Conservation (phyloP, 2,329 filamentous ascomycete genomes). For the Kalaharituber pfeilii region DNA sequence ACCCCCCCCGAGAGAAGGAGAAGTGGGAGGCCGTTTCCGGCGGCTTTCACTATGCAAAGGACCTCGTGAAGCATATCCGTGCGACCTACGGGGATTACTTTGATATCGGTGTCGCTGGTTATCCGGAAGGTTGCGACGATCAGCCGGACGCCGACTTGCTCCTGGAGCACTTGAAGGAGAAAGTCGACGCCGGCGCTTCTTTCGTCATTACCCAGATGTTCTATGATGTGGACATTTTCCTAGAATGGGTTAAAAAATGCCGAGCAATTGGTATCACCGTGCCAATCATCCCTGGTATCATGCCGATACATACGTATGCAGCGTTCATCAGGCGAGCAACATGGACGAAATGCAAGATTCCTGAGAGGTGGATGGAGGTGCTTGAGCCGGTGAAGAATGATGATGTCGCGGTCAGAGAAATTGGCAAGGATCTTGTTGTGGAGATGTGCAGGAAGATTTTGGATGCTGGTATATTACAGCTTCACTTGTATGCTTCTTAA, state of each 20-base stretch:
- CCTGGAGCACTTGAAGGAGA: conserved; percentile 87
- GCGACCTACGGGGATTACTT: conserved; percentile 73
- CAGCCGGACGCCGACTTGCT: conserved; percentile 71
- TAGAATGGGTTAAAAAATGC: conserved; percentile 76
- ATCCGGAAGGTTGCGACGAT: conserved; percentile 89
- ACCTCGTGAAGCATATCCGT: conserved; percentile 72
- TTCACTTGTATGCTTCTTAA: conserved; percentile 55
- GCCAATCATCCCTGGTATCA: conserved; percentile 72
- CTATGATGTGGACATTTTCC: conserved; percentile 90
- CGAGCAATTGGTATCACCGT: conserved; percentile 68
- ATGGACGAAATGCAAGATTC: conserved; percentile 77
- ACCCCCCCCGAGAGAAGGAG: conserved; percentile 83
- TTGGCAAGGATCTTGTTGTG: conserved; percentile 72
- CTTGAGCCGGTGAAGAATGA: conserved; percentile 94
- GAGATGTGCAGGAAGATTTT: conserved; percentile 80
- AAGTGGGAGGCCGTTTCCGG: conserved; percentile 79
- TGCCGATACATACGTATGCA: conserved; percentile 89
- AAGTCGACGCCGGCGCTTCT: conserved; percentile 79
- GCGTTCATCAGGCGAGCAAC: conserved; percentile 78
- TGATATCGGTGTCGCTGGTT: conserved; percentile 92
- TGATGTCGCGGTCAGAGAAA: conserved; percentile 75
- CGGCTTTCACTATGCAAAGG: conserved; percentile 79
- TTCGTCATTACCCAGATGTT: conserved; percentile 99
- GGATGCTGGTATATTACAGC: conserved; percentile 61
- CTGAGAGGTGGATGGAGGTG: conserved; percentile 59